phyloP scores from a whole-genome alignment of 148 eudicot species.

The Silene conica region DNA sequence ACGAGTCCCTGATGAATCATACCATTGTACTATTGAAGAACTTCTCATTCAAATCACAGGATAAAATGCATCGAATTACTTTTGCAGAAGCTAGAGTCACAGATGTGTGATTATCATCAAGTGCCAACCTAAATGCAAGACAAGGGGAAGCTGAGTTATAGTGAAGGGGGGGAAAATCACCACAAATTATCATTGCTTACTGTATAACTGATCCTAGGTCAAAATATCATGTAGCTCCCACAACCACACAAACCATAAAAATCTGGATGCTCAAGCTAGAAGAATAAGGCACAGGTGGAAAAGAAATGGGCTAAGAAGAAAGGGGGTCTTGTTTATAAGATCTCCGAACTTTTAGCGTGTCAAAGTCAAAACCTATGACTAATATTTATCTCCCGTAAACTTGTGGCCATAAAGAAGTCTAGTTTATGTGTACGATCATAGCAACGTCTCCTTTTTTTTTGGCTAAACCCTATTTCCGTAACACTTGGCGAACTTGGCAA shows the following conservation, averaged over 20 bases:
- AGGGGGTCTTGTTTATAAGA: neutral
- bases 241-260: neutral
- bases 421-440: neutral
- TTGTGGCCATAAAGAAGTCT: neutral
- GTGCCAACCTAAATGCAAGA: conserved; percentile 53
- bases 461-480: neutral
- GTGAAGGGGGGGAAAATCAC: neutral
- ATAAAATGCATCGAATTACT: conserved; percentile 60
- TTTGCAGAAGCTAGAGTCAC: conserved; percentile 83
- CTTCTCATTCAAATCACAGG: conserved; percentile 64
- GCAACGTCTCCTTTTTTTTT: neutral
- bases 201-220: neutral
- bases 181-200: neutral
- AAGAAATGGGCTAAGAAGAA: no score
- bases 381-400: neutral
- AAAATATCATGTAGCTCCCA: neutral
- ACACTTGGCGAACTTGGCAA: neutral
- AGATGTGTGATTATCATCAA: conserved; percentile 84
- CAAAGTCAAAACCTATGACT: neutral
- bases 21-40: conserved; percentile 46
- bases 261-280: neutral
- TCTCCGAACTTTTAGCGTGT: neutral
- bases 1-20: neutral
- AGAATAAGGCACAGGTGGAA: neutral
- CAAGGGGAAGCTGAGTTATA: neutral